Evolutionary conservation across 306 rosid species (phyloP).

Genomic region (Vigna radiata): DNA sequence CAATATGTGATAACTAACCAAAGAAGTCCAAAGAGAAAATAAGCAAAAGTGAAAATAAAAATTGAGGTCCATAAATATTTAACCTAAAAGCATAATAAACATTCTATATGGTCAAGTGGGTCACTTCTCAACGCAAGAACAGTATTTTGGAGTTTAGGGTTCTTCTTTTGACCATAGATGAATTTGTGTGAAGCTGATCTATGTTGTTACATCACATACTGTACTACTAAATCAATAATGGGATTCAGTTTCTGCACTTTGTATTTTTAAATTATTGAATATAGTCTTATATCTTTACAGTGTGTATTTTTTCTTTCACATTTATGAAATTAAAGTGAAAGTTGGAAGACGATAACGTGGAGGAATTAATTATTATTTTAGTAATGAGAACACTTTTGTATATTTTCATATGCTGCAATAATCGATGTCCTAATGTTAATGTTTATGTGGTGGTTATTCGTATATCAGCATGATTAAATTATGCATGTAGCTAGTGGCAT

Average conservation of each 20-base stretch:
- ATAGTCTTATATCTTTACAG: no score
- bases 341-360: not conserved
- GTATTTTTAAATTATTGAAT: no score
- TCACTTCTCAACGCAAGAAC: not conserved
- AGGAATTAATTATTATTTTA: slow-evolving; percentile 28
- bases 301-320: no score
- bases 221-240: not conserved
- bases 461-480: not conserved
- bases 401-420: not conserved
- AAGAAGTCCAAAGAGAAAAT: not conserved
- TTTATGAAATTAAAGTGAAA: no score
- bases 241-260: no score
- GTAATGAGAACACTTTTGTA: not conserved
- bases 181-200: not conserved
- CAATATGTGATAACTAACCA: slow-evolving; percentile 6
- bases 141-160: not conserved
- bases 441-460: not conserved
- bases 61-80: not conserved
- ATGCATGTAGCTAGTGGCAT: slow-evolving; percentile 6
- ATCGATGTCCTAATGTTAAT: not conserved
- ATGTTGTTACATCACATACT: not conserved
- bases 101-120: not conserved
- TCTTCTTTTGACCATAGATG: not conserved
- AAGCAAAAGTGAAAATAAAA: not conserved
- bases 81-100: not conserved